Evolutionary conservation across 139 green algal genomes (phyloP).

Genomic region (Chlorella ohadii): DNA sequence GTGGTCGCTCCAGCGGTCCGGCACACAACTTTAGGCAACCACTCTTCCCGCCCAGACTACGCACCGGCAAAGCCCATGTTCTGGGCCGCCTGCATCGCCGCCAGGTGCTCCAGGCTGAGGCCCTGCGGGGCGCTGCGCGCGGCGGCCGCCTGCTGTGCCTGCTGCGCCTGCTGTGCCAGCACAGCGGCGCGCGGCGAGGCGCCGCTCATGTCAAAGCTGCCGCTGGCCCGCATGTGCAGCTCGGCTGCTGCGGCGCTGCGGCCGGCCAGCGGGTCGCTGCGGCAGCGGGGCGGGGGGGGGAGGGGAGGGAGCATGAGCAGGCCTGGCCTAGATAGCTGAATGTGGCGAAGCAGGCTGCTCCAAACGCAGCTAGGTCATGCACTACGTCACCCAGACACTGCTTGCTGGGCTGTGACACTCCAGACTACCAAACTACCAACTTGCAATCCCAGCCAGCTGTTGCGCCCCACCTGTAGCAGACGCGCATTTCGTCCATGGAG

Average conservation of each 20-base stretch:
- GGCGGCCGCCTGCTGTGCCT: background rate
- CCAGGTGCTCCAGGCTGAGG: slow-evolving; percentile 30
- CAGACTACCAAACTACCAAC: too few species aligned
- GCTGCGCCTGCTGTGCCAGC: background rate
- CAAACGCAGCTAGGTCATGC: too few species aligned
- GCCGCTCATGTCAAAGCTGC: slow-evolving; percentile 5
- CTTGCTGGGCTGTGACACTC: too few species aligned
- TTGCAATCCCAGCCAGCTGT: too few species aligned
- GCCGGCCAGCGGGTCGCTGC: slow-evolving; percentile 16
- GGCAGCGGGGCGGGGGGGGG: background rate
- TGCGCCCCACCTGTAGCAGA: slow-evolving; percentile 24
- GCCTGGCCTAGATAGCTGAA: background rate
- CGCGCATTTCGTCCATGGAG: background rate
- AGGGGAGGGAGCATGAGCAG: background rate
- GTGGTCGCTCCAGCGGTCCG: too few species aligned
- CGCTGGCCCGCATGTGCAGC: background rate
- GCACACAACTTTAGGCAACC: too few species aligned
- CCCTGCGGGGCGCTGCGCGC: background rate
- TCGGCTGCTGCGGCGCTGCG: background rate
- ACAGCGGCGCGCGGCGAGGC: background rate
- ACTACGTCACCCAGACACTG: too few species aligned
- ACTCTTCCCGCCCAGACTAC: too few species aligned
- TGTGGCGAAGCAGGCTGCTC: too few species aligned
- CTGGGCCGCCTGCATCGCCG: slow-evolving; percentile 23
- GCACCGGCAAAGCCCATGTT: background rate